A percentile compares a stretch with the other conserved stretches of the same genome.
phyloP scores from a whole-genome alignment of 805 yeast genomes.

The Barnettozyma pratensis region DNA sequence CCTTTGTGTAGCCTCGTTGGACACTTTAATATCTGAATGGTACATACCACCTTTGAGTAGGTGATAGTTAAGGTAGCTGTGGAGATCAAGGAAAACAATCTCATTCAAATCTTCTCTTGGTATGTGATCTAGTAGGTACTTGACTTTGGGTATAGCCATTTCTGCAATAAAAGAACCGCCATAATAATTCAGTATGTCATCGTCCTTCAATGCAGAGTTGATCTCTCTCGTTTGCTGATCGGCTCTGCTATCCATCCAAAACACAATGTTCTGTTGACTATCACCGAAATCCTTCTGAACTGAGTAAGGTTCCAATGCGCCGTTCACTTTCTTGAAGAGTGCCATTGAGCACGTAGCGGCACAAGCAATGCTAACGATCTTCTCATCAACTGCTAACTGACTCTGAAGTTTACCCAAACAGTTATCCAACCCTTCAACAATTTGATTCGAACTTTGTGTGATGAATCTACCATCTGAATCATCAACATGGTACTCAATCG shows the following conservation, averaged over 20 bases:
- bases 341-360: slow-evolving; percentile 61
- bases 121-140: slow-evolving; percentile 30
- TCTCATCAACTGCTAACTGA: not conserved
- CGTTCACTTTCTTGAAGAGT: slow-evolving; percentile 26
- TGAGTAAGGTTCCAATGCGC: slow-evolving; percentile 27
- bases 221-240: slow-evolving; percentile 28
- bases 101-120: slow-evolving; percentile 17
- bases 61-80: slow-evolving; percentile 36
- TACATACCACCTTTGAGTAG: slow-evolving; percentile 4
- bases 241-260: slow-evolving; percentile 59
- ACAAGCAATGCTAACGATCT: slow-evolving; percentile 30
- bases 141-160: slow-evolving; percentile 52
- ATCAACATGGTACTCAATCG: slow-evolving; percentile 23
- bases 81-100: slow-evolving; percentile 44
- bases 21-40: slow-evolving; percentile 4
- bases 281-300: slow-evolving; percentile 24
- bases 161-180: slow-evolving; percentile 50
- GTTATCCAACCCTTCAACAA: slow-evolving; percentile 28
- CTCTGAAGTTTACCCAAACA: slow-evolving; percentile 19
- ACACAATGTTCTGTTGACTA: slow-evolving; percentile 36
- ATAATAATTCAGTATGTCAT: slow-evolving; percentile 21
- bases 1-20: slow-evolving; percentile 17
- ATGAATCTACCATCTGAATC: slow-evolving; percentile 18
- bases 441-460: slow-evolving; percentile 40
- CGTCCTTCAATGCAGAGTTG: slow-evolving; percentile 10